Evolutionary conservation across 2,329 filamentous ascomycete genomes (phyloP).

Genomic region (Colletotrichum incanum): DNA sequence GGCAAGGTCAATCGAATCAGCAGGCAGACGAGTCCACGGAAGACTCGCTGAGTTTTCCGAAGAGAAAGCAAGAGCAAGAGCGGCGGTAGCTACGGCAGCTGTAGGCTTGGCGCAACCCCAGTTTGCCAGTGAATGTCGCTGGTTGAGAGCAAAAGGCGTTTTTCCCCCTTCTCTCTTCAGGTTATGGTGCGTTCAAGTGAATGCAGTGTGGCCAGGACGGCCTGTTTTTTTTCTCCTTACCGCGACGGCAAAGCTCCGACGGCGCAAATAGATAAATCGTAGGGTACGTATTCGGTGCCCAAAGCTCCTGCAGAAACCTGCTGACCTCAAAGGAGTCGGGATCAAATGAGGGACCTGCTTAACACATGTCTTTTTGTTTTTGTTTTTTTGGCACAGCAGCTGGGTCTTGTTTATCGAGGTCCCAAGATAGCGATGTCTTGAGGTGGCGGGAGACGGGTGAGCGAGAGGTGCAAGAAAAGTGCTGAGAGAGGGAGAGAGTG

Average conservation of each 20-base stretch:
- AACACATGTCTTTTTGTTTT: slow-evolving; percentile 37
- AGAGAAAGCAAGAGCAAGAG: neutral
- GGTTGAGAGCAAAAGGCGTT: neutral
- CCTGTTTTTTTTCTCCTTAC: slow-evolving; percentile 23
- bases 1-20: slow-evolving; percentile 23
- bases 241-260: slow-evolving; percentile 24
- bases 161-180: slow-evolving; percentile 6
- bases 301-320: slow-evolving; percentile 83
- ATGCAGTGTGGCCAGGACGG: slow-evolving; percentile 7
- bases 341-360: slow-evolving; percentile 45
- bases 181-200: slow-evolving; percentile 20
- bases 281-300: slow-evolving; percentile 38
- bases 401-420: slow-evolving; percentile 39
- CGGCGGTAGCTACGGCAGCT: neutral
- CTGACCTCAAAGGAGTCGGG: slow-evolving; percentile 83
- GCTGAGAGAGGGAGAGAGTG: neutral
- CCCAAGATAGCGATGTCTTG: slow-evolving; percentile 53
- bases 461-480: neutral
- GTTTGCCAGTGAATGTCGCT: slow-evolving; percentile 1
- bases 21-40: slow-evolving; percentile 5
- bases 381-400: neutral
- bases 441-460: neutral
- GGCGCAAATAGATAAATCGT: slow-evolving; percentile 26
- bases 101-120: slow-evolving; percentile 1
- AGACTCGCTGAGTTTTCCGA: neutral